Percentiles rank a stretch among this genome's conserved stretches.
Conservation (phyloP, 2,329 filamentous ascomycete species). For the Aspergillus spinulosporus region DNA sequence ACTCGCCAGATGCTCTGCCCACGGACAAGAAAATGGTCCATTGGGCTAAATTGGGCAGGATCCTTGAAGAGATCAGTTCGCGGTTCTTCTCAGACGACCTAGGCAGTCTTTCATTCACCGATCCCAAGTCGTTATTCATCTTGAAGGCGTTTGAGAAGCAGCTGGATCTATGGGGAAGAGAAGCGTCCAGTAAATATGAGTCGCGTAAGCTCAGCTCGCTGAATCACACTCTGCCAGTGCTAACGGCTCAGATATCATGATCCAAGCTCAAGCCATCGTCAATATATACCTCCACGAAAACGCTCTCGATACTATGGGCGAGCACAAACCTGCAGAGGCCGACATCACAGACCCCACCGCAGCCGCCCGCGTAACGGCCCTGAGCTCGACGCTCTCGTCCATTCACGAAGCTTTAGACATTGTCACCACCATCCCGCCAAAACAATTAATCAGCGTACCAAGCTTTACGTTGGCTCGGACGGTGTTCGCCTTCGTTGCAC, state of each 20-base stretch:
- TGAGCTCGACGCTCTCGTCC: conserved; percentile 66
- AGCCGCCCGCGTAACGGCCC: conserved; percentile 64
- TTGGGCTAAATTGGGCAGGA: conserved; percentile 59
- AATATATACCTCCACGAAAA: conserved; percentile 76
- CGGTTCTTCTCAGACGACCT: conserved; percentile 70
- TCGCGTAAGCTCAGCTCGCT: conserved; percentile 52
- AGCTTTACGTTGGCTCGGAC: conserved; percentile 72
- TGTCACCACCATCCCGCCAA: conserved; percentile 62
- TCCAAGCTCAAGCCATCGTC: conserved; percentile 64
- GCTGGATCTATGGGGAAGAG: conserved; percentile 59
- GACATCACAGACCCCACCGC: conserved; percentile 43
- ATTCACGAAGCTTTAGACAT: conserved; percentile 67
- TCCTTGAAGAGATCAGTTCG: conserved; percentile 67
- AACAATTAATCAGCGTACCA: conserved; percentile 63
- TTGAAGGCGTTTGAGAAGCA: conserved; percentile 66
- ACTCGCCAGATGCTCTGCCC: conserved; percentile 56
- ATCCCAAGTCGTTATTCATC: conserved; percentile 64
- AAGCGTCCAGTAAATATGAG: conserved; percentile 55
- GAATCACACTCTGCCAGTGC: conserved; percentile 12
- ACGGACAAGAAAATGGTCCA: conserved; percentile 58
- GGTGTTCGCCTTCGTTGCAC: conserved; percentile 68
- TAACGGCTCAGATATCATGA: conserved; percentile 55
- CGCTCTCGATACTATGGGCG: conserved; percentile 59
- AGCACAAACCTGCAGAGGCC: conserved; percentile 21
- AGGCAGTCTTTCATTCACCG: conserved; percentile 54